Base-by-base conservation (phyloP, 768 basidiomycete genomes). In the Dictyophora rubrovolvata region DNA sequence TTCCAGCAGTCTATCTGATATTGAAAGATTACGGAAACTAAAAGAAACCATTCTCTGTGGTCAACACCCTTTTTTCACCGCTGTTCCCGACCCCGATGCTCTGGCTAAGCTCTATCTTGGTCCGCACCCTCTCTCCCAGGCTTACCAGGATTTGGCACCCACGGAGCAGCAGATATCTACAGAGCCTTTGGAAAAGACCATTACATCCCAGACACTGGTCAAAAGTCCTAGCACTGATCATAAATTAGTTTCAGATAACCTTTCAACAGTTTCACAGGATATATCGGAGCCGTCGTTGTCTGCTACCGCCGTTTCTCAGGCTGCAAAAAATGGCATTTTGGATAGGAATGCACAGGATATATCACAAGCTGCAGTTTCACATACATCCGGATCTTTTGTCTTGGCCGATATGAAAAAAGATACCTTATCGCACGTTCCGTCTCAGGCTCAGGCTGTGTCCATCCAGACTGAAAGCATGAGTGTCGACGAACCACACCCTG, bases 11-110 rank as follows among this genome's bases (percentile, higher is more conserved):
- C 42, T 52, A 23, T 52, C 61, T 66, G 88, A 89, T 71, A 78
- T 89, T 62, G 85, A 88, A 68, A 77, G 84, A 34, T 77, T 90
- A 60, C 82, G 89, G 71, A 82, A 82, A 58, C 81, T 90, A 69
- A 89, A 90, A 69, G 73, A 80, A 21, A 73, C 79, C 57, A 89
- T 90, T 70, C 85, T 83, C 66, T 77, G 74, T 34, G 81, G 80
- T 53, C 87, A 90, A 66, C 87, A 90, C 69, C 81, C 86, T 57
- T 74, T 82, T 64, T 90, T 81, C 68, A 79, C 80, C 21, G 79
- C 87, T 28, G 67, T 79, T 50, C 86, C 88, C 22, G 78, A 82
- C 60, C 88, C 87, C 28, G 75, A 75, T 16, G 78, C 77, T 53
- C 80, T 90, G 42, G 84, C 82, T 36, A 77, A 73, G 52, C 71